These are phyloP conservation scores for Fomitopsis betulina DNA, from an alignment of 1,284 basidiomycete species.

Conservation along the genomic window DNA sequence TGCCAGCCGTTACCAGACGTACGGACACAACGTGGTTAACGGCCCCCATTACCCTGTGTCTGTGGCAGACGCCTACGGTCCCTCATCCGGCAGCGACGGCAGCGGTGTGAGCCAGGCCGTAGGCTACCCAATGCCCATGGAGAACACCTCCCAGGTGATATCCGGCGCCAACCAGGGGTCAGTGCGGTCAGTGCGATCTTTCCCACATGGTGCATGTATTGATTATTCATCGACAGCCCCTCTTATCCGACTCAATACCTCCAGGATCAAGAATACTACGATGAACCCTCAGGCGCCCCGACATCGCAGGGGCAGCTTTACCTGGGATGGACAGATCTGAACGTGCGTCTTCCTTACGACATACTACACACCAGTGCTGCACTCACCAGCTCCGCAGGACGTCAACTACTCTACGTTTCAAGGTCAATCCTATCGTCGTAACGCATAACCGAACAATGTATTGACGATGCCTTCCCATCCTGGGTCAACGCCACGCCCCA, in stretches of 20 bases:
- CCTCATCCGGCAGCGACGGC: slow-evolving; percentile 2
- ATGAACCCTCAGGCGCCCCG: not conserved
- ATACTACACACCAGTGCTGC: not conserved
- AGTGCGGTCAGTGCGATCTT: not conserved
- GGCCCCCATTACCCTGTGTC: not conserved
- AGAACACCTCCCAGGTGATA: slow-evolving; percentile 1
- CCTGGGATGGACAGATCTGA: slow-evolving; percentile 1
- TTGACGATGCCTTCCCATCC: not conserved
- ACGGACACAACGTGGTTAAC: not conserved
- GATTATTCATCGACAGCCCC: not conserved
- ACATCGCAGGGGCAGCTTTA: not conserved
- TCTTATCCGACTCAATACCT: slow-evolving; percentile 6
- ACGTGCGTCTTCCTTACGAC: slow-evolving; percentile 1
- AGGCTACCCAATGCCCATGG: not conserved
- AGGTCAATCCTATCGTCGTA: slow-evolving; percentile 2
- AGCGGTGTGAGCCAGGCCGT: not conserved
- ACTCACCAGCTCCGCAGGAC: not conserved
- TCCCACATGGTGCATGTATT: not conserved
- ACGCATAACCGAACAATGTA: not conserved
- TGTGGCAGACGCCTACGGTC: slow-evolving; percentile 4
- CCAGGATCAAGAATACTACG: not conserved
- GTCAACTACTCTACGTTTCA: not conserved
- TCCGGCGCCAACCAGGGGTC: slow-evolving; percentile 2
- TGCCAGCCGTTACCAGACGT: slow-evolving; percentile 6
- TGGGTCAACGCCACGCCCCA: not conserved